phyloP scores from a whole-genome alignment of 163 green algal species.

The Scenedesmus sp. region DNA sequence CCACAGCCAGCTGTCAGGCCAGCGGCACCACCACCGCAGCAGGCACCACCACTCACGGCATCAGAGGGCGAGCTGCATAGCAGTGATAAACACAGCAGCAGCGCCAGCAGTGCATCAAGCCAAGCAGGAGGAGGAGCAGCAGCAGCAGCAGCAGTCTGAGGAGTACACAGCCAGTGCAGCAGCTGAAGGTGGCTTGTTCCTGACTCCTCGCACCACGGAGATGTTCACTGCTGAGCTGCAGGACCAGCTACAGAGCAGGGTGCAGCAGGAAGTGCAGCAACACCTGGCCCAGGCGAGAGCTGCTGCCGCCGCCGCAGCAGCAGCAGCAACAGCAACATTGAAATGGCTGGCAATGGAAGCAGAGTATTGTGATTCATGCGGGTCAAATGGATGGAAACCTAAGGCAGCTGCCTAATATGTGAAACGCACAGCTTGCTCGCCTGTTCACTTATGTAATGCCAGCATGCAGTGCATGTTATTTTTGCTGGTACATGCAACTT shows the following conservation, averaged over 20 bases:
- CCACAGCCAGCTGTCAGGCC: background rate
- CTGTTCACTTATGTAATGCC: background rate
- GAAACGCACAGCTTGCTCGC: background rate
- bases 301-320: background rate
- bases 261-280: slow-evolving; percentile 16
- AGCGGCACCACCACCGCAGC: background rate
- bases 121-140: background rate
- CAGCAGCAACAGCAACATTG: too few relatives aligned
- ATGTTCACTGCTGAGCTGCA: slow-evolving; percentile 9
- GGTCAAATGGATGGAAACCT: too few relatives aligned
- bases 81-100: background rate
- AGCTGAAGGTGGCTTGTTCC: background rate
- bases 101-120: background rate
- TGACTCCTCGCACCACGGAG: slow-evolving; percentile 18
- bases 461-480: background rate
- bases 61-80: background rate
- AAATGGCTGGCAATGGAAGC: background rate
- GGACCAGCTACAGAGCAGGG: background rate
- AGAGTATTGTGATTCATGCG: background rate
- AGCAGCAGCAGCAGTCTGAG: background rate
- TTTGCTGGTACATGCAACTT: background rate
- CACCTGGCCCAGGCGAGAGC: background rate
- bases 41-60: background rate
- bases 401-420: background rate
- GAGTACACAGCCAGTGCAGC: slow-evolving; percentile 16